These are phyloP conservation scores for Jacaranda copaia DNA, from an alignment of 257 asterid species.

Conservation along the genomic window DNA sequence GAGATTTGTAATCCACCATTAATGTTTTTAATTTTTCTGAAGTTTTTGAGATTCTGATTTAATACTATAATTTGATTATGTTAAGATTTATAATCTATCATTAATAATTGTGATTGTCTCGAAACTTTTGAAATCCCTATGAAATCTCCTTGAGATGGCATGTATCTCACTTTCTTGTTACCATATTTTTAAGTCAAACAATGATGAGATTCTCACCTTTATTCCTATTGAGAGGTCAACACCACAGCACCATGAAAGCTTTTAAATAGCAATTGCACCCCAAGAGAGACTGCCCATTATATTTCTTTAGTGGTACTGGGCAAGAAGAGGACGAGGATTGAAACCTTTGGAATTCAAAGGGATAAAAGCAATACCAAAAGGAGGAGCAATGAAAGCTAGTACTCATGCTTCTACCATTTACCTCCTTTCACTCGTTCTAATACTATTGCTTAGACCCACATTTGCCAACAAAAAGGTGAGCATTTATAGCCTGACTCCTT, in stretches of 20 bases:
- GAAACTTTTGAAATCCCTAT: too few species aligned
- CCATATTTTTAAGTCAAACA: conserved; percentile 40
- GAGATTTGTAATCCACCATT: too few species aligned
- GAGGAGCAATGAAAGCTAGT: conserved; percentile 57
- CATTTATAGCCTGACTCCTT: conserved; percentile 26
- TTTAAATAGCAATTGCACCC: conserved; percentile 37
- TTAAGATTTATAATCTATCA: too few species aligned
- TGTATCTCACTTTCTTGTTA: not conserved
- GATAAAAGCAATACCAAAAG: conserved; percentile 27
- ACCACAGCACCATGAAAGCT: conserved; percentile 30
- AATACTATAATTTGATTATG: too few species aligned
- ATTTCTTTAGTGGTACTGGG: conserved; percentile 32
- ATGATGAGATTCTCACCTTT: conserved; percentile 45
- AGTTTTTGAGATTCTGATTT: too few species aligned
- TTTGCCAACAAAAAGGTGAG: conserved; percentile 77
- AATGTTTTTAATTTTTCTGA: too few species aligned
- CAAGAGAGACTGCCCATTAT: conserved; percentile 32
- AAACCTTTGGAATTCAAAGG: conserved; percentile 22
- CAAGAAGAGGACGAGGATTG: conserved; percentile 3
- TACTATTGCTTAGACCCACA: conserved; percentile 67
- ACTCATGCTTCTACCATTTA: conserved; percentile 45
- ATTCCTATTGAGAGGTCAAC: conserved; percentile 44
- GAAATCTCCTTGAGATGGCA: not conserved
- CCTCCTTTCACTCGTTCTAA: conserved; percentile 55
- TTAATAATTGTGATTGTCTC: too few species aligned